Base-by-base conservation (phyloP, 495 filamentous ascomycete species). In the Echria macrotheca region DNA sequence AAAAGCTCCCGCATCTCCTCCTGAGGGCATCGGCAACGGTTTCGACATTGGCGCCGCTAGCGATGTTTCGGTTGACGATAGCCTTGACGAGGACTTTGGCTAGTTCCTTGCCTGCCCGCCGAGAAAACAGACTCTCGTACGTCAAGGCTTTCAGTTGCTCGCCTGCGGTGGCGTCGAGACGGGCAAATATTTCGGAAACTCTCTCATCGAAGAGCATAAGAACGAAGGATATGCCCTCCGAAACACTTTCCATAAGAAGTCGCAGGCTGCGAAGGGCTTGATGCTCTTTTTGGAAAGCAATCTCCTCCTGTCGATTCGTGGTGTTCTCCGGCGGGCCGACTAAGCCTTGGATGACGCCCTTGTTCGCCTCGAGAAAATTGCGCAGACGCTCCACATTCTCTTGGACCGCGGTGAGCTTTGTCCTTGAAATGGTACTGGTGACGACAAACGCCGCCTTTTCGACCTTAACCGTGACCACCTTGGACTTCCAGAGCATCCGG, bases 21-120 rank as follows among this genome's bases (percentile, higher is more conserved):
- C 93, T 77, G 15, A 99, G 70, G 12, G 90, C 89, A 67, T 97
- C 93, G 0, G 93, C 90, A 32, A 99, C 87, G 0, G 90, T 96
- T 65, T 99, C 93, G 14, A 99, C 91, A 56, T 96, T 97, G 18
- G 89, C 86, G 18, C 93, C 93, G 54, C 85, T 91, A 31, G 88
- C 87, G 59, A 99, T 97, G 65, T 94, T 97, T 29, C 89, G 77
- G 68, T 97, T 97, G 46, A 99, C 93, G 54, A 99, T 96, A 1
- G 91, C 91, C 65, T 96, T 97, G 31, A 99, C 94, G 2, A 99
- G 73, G 49, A 95, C 84, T 68, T 95, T 95, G 17, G 91, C 94
- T n/a, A 97, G 78, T 18, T 95, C 87, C 49, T 89, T 88, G 8
- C 94, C 93, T 29, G 76, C 74, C 24, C 69, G 64, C 22, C 84